These are phyloP conservation scores for Melampsora americana DNA, from an alignment of 1,284 basidiomycete genomes.

Conservation along the genomic window DNA sequence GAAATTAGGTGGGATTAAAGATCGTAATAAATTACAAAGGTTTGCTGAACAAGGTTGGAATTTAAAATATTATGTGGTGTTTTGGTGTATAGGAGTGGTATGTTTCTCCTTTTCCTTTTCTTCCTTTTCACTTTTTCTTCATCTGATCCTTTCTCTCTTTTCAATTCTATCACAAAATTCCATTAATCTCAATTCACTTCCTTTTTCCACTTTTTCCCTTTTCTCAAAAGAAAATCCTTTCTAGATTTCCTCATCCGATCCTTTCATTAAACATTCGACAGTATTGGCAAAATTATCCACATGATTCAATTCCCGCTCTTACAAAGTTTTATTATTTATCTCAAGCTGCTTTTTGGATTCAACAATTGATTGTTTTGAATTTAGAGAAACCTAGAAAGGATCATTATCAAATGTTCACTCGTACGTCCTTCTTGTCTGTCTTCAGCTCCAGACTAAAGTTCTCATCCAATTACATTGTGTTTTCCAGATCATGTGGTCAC, in stretches of 20 bases:
- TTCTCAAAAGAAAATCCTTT: slow-evolving; percentile 30
- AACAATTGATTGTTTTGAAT: slow-evolving; percentile 53
- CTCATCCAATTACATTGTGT: not conserved
- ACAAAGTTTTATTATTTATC: slow-evolving; percentile 53
- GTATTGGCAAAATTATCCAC: slow-evolving; percentile 48
- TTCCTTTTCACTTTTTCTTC: too few relatives aligned
- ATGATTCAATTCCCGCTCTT: slow-evolving; percentile 48
- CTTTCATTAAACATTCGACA: slow-evolving; percentile 41
- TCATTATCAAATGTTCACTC: slow-evolving; percentile 53
- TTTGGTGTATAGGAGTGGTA: slow-evolving; percentile 40
- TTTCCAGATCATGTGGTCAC: slow-evolving; percentile 53
- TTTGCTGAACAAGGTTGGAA: slow-evolving; percentile 43
- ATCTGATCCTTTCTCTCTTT: too few relatives aligned
- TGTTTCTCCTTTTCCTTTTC: too few relatives aligned
- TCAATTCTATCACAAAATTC: not conserved
- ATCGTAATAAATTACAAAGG: slow-evolving; percentile 22
- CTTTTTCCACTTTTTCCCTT: not conserved
- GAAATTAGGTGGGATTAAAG: not conserved
- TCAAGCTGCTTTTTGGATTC: slow-evolving; percentile 53
- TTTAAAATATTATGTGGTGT: slow-evolving; percentile 20
- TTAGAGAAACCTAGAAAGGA: slow-evolving; percentile 53
- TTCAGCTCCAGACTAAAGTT: not conserved
- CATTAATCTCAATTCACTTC: not conserved
- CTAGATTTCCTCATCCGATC: slow-evolving; percentile 22
- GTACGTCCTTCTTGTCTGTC: slow-evolving; percentile 9